Evolutionary conservation across 2,329 filamentous ascomycete species (phyloP).

Genomic region (Alternaria ethzedia): DNA sequence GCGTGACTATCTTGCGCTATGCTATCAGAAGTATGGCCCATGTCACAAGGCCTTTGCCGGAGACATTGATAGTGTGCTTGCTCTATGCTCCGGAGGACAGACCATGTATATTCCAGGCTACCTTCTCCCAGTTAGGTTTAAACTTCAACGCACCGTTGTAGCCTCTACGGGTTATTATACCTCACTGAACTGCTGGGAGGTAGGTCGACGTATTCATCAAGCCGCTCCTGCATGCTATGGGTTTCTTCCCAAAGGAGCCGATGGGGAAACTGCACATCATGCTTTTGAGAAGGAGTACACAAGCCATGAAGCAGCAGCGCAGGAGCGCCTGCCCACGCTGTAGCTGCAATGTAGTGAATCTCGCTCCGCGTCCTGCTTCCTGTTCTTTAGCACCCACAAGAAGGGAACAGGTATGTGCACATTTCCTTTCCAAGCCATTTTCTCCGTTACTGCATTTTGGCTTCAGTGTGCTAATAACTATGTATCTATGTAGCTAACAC

Average conservation of each 20-base stretch:
- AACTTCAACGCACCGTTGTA: background rate
- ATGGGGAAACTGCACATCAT: background rate
- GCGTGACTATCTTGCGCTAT: background rate
- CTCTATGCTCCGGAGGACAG: background rate
- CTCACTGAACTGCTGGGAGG: background rate
- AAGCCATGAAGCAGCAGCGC: background rate
- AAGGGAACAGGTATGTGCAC: background rate
- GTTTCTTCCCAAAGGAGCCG: no score
- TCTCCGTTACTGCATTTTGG: no score
- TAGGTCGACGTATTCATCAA: background rate
- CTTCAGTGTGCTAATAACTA: background rate
- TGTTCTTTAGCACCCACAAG: background rate
- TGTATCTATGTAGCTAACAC: background rate
- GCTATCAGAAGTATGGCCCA: fast-evolving
- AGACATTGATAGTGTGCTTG: background rate
- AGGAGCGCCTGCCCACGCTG: background rate
- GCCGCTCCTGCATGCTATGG: no score
- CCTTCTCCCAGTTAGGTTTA: background rate
- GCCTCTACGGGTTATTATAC: background rate
- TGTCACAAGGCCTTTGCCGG: background rate
- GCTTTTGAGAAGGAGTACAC: background rate
- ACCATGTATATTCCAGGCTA: background rate
- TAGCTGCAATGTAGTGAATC: background rate
- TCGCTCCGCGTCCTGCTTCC: background rate
- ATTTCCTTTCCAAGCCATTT: background rate